phyloP scores from a whole-genome alignment of 768 basidiomycete genomes.

The Mycena venus region DNA sequence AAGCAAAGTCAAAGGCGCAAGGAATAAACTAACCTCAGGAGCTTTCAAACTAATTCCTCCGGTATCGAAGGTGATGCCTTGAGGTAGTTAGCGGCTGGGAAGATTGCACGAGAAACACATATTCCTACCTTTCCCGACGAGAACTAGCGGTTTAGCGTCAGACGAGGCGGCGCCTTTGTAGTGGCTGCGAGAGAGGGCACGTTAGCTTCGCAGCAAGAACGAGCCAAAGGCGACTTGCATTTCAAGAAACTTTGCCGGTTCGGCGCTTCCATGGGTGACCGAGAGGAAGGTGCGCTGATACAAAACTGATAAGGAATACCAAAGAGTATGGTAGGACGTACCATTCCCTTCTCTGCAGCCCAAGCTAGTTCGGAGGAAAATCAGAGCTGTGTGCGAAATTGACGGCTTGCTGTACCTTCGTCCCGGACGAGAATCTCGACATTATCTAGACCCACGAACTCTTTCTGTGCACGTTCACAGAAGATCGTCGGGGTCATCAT shows the following conservation, averaged over 20 bases:
- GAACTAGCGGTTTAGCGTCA: conserved; percentile 72
- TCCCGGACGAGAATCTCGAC: conserved; percentile 81
- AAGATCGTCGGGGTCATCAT: conserved; percentile 91
- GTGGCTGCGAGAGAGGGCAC: conserved; percentile 58
- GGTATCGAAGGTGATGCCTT: conserved; percentile 86
- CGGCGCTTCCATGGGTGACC: conserved; percentile 83
- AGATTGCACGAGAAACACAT: too few relatives aligned
- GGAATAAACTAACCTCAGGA: conserved; percentile 60
- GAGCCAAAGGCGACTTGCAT: conserved; percentile 60
- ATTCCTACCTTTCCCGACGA: conserved; percentile 93
- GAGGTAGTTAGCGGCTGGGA: not conserved
- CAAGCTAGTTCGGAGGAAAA: conserved; percentile 63
- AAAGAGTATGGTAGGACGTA: conserved; percentile 38
- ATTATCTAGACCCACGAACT: conserved; percentile 75
- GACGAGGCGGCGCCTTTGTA: conserved; percentile 81
- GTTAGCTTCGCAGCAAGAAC: not conserved
- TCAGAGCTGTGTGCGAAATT: conserved; percentile 11
- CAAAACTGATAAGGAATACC: not conserved
- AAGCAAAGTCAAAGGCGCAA: not conserved
- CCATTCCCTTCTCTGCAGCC: conserved; percentile 90
- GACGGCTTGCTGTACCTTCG: conserved; percentile 62
- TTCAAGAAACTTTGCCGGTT: conserved; percentile 91
- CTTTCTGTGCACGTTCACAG: conserved; percentile 75
- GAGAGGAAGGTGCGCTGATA: conserved; percentile 85
- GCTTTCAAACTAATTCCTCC: conserved; percentile 92